Evolutionary conservation across 2,329 filamentous ascomycete genomes (phyloP).

Genomic region (Scopulariopsis brevicaulis): DNA sequence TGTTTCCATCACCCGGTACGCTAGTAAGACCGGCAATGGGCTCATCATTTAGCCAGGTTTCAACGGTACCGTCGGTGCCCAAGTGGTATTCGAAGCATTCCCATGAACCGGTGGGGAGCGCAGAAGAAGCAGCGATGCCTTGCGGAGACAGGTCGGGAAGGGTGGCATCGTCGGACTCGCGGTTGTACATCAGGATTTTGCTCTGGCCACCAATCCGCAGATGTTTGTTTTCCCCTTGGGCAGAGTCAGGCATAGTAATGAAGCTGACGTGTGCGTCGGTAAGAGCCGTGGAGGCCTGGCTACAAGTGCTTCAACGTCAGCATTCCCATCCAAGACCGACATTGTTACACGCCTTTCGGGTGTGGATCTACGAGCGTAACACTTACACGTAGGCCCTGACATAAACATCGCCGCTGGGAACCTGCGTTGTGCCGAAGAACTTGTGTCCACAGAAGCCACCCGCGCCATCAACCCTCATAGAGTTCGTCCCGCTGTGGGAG

Average conservation of each 20-base stretch:
- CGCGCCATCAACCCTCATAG: conserved; percentile 37
- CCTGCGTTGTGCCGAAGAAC: conserved; percentile 45
- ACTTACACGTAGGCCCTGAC: conserved; percentile 44
- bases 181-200: conserved; percentile 54
- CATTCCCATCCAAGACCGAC: neutral
- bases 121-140: conserved; percentile 40
- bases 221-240: conserved; percentile 43
- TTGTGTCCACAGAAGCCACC: conserved; percentile 47
- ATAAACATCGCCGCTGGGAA: conserved; percentile 46
- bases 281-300: conserved; percentile 44
- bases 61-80: conserved; percentile 43
- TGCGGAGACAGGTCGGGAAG: conserved; percentile 48
- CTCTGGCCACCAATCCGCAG: conserved; percentile 50
- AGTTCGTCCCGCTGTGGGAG: conserved; percentile 44
- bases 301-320: conserved; percentile 13
- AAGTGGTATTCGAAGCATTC: conserved; percentile 52
- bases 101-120: conserved; percentile 38
- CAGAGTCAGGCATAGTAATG: conserved; percentile 51
- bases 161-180: conserved; percentile 50
- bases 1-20: conserved; percentile 32
- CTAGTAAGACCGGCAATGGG: conserved; percentile 38
- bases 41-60: conserved; percentile 47
- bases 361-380: neutral
- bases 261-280: conserved; percentile 49
- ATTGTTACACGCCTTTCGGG: neutral